These are phyloP conservation scores for Claviceps sp. DNA, from an alignment of 2,329 filamentous ascomycete genomes.

Conservation along the genomic window DNA sequence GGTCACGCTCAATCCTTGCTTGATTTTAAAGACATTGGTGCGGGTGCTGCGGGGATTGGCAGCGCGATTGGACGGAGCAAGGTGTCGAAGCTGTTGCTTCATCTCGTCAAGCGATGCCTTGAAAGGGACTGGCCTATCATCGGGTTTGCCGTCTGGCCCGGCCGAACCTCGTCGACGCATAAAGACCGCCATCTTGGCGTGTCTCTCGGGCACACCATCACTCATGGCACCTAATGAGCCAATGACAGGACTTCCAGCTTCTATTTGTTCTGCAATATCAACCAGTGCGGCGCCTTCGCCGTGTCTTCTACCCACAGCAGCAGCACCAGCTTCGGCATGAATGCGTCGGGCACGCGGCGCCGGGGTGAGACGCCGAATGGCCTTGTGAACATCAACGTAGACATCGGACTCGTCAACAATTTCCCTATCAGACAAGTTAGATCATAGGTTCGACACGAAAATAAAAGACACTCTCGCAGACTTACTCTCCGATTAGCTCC, in stretches of 20 bases:
- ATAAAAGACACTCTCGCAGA: conserved; percentile 11
- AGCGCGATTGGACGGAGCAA: conserved; percentile 54
- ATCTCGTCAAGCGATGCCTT: conserved; percentile 50
- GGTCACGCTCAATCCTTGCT: conserved; percentile 25
- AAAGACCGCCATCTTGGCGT: conserved; percentile 41
- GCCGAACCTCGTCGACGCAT: conserved; percentile 45
- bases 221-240: conserved; percentile 24
- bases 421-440: conserved; percentile 44
- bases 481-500: conserved; percentile 92
- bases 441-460: background rate
- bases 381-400: conserved; percentile 96
- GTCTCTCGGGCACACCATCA: conserved; percentile 28
- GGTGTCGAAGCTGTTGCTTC: conserved; percentile 44
- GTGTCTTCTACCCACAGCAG: conserved; percentile 18
- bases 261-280: conserved; percentile 30
- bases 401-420: conserved; percentile 99
- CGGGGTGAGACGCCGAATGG: conserved; percentile 76
- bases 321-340: conserved; percentile 22
- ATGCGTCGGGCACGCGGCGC: conserved; percentile 60
- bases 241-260: conserved; percentile 16
- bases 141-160: conserved; percentile 36
- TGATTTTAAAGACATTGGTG: conserved; percentile 54
- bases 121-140: conserved; percentile 35
- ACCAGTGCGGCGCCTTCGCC: conserved; percentile 18
- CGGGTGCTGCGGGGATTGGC: conserved; percentile 47